Conservation (phyloP, 345 rosid species). For the Toxicodendron radicans region DNA sequence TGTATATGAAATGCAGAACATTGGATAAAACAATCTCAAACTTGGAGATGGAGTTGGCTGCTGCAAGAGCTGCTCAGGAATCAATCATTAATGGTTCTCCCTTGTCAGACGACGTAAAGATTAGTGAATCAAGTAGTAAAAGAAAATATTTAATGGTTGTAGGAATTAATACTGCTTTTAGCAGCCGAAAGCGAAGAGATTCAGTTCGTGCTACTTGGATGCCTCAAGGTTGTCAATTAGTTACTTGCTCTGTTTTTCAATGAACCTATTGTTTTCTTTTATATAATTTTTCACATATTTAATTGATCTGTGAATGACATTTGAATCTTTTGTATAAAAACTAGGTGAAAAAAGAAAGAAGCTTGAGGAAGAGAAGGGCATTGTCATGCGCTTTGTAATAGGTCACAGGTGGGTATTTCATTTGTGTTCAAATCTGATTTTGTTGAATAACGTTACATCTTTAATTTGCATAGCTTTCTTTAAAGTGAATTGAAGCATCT, state of each 20-base stretch:
- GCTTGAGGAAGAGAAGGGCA: conserved; percentile 98
- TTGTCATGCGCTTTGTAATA: conserved; percentile 88
- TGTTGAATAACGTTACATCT: not conserved
- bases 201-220: conserved; percentile 96
- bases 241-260: not conserved
- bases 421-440: conserved; percentile 9
- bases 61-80: conserved; percentile 85
- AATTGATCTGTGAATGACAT: not conserved
- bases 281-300: not conserved
- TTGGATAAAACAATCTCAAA: conserved; percentile 75
- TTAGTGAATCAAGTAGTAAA: conserved; percentile 44
- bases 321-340: conserved; percentile 1
- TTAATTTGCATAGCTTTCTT: conserved; percentile 2
- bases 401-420: conserved; percentile 74
- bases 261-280: conserved; percentile 1
- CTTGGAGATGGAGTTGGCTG: conserved; percentile 82
- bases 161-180: conserved; percentile 92
- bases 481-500: not conserved
- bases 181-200: conserved; percentile 93
- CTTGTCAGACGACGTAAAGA: conserved; percentile 53
- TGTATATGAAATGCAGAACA: conserved; percentile 43
- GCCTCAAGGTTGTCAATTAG: conserved; percentile 73
- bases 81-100: conserved; percentile 83
- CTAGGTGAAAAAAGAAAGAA: conserved; percentile 81
- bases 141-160: conserved; percentile 86